A percentile compares a stretch with the other conserved stretches of the same genome.
Conservation (phyloP, 2,329 filamentous ascomycete genomes). For the Rutstroemia sp. region DNA sequence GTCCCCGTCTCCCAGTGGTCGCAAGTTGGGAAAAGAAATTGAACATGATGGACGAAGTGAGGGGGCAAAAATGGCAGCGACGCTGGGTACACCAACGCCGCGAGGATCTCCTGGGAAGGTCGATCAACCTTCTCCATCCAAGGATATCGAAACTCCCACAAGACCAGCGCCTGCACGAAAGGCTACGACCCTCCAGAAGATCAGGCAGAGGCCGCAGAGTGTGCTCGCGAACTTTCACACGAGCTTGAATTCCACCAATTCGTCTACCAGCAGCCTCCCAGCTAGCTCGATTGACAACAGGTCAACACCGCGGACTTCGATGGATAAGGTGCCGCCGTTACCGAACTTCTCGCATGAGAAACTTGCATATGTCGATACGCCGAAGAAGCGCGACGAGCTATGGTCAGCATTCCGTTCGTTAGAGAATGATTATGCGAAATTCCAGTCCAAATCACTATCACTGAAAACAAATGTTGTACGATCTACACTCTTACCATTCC, state of each 20-base stretch:
- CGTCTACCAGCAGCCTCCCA: conserved; percentile 30
- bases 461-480: conserved; percentile 64
- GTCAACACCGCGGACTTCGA: conserved; percentile 35
- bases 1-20: conserved; percentile 37
- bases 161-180: conserved; percentile 13
- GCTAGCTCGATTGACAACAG: conserved; percentile 40
- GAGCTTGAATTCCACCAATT: conserved; percentile 26
- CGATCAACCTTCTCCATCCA: conserved; percentile 13
- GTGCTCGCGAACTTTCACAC: conserved; percentile 24
- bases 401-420: conserved; percentile 62
- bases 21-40: conserved; percentile 13
- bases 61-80: conserved; percentile 16
- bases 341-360: conserved; percentile 34
- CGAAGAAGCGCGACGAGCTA: conserved; percentile 60
- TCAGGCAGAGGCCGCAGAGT: conserved; percentile 24
- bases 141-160: conserved; percentile 17
- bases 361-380: conserved; percentile 20
- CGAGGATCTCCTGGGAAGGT: conserved; percentile 16
- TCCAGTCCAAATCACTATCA: conserved; percentile 59
- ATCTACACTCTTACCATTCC: conserved; percentile 55
- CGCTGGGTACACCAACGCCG: conserved; percentile 13
- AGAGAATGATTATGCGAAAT: conserved; percentile 62
- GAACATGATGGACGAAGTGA: conserved; percentile 15
- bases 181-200: conserved; percentile 20
- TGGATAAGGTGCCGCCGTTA: conserved; percentile 39